These are phyloP conservation scores for Aphanomyces cochlioides DNA, from an alignment of 352 stramenopile species.

Conservation along the genomic window DNA sequence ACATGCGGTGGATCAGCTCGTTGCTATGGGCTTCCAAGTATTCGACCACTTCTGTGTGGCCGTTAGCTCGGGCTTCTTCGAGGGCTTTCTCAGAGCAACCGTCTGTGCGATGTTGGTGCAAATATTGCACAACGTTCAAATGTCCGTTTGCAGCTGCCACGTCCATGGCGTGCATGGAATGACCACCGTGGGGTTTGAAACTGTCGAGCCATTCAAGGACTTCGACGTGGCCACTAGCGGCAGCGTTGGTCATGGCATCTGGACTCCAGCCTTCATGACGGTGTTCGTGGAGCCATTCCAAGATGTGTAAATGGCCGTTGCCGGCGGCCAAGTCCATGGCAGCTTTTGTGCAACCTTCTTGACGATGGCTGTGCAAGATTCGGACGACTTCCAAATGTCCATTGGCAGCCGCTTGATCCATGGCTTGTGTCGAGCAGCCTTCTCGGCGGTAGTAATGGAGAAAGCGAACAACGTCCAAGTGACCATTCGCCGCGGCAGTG, in stretches of 20 bases:
- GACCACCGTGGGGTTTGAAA: constrained; percentile 30
- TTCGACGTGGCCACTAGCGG: constrained; percentile 62
- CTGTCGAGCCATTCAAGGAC: constrained; percentile 59
- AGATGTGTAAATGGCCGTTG: constrained; percentile 1
- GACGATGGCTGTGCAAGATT: constrained; percentile 32
- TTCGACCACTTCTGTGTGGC: constrained; percentile 17
- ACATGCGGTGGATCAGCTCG: constrained; percentile 2
- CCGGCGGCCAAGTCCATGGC: background rate
- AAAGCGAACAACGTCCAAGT: background rate
- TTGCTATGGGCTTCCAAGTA: constrained; percentile 20
- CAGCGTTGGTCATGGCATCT: constrained; percentile 83
- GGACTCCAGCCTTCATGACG: constrained; percentile 2
- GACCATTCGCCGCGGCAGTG: background rate
- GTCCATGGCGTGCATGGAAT: constrained; percentile 16
- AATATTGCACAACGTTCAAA: constrained; percentile 13
- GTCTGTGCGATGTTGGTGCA: constrained; percentile 1
- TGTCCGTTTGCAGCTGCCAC: constrained; percentile 19
- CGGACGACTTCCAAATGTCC: constrained; percentile 29
- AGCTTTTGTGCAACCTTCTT: constrained; percentile 13
- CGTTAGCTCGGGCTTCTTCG: background rate
- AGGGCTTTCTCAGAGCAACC: constrained; percentile 20
- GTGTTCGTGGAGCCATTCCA: background rate
- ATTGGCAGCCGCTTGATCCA: background rate
- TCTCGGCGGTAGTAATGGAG: background rate
- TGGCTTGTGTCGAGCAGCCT: background rate